These are phyloP conservation scores for Cercospora nicotianae DNA, from an alignment of 2,329 filamentous ascomycete genomes.

Conservation along the genomic window DNA sequence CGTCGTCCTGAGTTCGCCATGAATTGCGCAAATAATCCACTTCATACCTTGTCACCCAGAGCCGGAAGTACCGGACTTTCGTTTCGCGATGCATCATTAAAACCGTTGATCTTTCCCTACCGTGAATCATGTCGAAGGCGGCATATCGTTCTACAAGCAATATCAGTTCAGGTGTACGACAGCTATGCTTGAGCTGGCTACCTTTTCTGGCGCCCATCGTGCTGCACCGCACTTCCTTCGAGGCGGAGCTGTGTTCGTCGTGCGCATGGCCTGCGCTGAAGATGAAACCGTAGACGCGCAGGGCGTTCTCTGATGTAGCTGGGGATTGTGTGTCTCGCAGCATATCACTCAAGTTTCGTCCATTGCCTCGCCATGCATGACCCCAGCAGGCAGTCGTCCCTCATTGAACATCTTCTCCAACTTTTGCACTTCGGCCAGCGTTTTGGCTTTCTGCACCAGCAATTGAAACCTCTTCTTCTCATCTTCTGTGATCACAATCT, in stretches of 20 bases:
- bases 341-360: slow-evolving; percentile 36
- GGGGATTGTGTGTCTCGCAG: not conserved
- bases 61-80: not conserved
- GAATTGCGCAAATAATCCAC: not conserved
- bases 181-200: slow-evolving; percentile 11
- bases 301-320: not conserved
- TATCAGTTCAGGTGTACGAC: slow-evolving; percentile 9
- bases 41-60: not conserved
- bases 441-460: slow-evolving; percentile 84
- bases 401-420: slow-evolving; percentile 92
- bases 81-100: not conserved
- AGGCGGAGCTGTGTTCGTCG: not conserved
- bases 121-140: not conserved
- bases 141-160: not conserved
- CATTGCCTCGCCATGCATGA: slow-evolving; percentile 35
- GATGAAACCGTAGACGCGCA: not conserved
- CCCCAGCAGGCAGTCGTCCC: slow-evolving; percentile 67
- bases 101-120: not conserved
- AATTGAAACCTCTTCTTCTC: slow-evolving; percentile 85
- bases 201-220: not conserved
- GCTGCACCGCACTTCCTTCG: not conserved
- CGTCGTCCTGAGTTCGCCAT: not conserved
- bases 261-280: not conserved
- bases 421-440: slow-evolving; percentile 82
- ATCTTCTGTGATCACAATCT: slow-evolving; percentile 67